Base-by-base conservation (phyloP, 2,329 filamentous ascomycete species). In the Claviceps quebecensis region DNA sequence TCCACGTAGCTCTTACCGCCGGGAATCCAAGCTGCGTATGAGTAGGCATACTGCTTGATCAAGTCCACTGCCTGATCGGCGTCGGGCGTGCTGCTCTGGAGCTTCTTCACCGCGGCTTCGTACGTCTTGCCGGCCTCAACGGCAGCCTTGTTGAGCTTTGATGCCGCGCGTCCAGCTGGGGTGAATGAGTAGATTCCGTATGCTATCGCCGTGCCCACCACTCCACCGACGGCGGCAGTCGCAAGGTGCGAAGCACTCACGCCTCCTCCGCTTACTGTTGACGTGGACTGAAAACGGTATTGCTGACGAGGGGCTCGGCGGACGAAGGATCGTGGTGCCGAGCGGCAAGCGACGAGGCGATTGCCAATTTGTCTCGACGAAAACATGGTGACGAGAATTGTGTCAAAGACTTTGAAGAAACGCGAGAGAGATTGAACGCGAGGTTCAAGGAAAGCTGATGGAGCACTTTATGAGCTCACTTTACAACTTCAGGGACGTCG, bases 1-100 rank as follows among this genome's bases (percentile, higher is more conserved):
- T 89, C 83, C 47, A 89, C 77, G 58, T 85, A 87, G 46, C 72
- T 67, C 34, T 76, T 76, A 2, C 81, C 84, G 13, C 86, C 86
- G 0, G 86, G 86, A 34, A 90, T 77, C 72, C 83, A 86, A 2
- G 70, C 72, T 2, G 83, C 82, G 60, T 89, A 89, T 23, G 80
- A 80, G 61, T 79, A 80, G 29, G 80, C 78, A 13, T 82, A 80
- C 52, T 80, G 70, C 59, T 80, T 80, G 54, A 89, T 75, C 69
- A 77, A 82, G 54, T 75, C 67, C 40, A 86, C 69, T 1, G 84
- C 83, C 64, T 86, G 75, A 55, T 85, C 83, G 14, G 82, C 74
- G 54, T 79, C 75, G 0, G 85, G 84, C 0, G 83, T 78, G 45
- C 74, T 72, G 51, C 81, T 67, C 56, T 82, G 76, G 5, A 85